Base-by-base conservation (phyloP, 495 filamentous ascomycete species). In the Halenospora varia region DNA sequence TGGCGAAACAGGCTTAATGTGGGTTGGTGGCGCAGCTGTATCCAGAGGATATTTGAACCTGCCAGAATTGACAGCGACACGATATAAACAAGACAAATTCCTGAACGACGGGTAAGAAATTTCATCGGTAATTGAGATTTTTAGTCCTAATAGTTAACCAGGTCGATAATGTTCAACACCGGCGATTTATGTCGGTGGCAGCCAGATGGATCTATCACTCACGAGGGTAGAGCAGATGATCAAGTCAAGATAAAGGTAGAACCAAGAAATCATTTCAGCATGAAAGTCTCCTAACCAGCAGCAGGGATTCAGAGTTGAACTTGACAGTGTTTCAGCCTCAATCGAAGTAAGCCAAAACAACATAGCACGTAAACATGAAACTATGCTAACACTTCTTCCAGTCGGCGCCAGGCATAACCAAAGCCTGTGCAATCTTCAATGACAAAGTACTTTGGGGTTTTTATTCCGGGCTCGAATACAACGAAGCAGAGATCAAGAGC, bases 251-350 rank as follows among this genome's bases (percentile, higher is more conserved):
- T 74, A 51, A 48, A 48, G 45, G 29, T 35, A 35, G 29, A 35
- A 4, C 13, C 13, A 4, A 35, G 29, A 35, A 35, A 35, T n/a
- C n/a, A n/a, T 35, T 35, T 35, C 6, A 35, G 29, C 29, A 35
- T 4, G 4, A 6, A 13, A 35, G 29, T 35, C 4, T 35, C 4
- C 13, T 35, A 35, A 35, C 4, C 13, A 13, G 13, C 13, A n/a
- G n/a, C 67, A 70, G 62, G 71, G 71, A 8, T 72, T 72, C 57
- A 68, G 71, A 17, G 65, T 74, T 11, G 71, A 74, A 46, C 68
- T 74, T 2, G 71, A 72, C 51, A 69, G 70, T 24, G 65, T 73
- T 29, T 67, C 69, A 1, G 54, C 58, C 0, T 62, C 68, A 35
- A 66, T 74, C 24, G 70, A 66, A 29, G 48, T 55, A 10, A 53